phyloP scores from a whole-genome alignment of 306 rosid species.

The Fragaria iinumae region DNA sequence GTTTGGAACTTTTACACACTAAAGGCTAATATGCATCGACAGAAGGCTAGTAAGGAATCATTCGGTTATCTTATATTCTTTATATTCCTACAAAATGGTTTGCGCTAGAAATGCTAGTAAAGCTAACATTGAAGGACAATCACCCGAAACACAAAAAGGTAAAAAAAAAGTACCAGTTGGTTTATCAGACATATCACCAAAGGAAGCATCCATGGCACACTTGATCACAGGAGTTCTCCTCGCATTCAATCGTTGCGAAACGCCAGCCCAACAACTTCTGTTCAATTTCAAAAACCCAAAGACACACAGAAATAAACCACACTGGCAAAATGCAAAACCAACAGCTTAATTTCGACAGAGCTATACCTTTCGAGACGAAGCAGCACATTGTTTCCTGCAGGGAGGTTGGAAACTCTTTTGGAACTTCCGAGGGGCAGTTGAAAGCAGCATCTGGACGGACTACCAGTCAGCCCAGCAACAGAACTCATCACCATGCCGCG shows the following conservation, averaged over 20 bases:
- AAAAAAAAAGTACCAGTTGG: conserved; percentile 48
- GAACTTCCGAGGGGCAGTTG: conserved; percentile 36
- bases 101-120: background rate
- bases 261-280: conserved; percentile 35
- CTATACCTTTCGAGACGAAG: conserved; percentile 51
- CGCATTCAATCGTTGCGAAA: conserved; percentile 29
- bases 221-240: conserved; percentile 40
- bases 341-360: conserved; percentile 12
- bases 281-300: background rate
- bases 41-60: background rate
- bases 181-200: conserved; percentile 60
- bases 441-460: conserved; percentile 55
- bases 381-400: conserved; percentile 31
- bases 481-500: conserved; percentile 35
- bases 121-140: background rate
- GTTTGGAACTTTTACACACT: background rate
- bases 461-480: conserved; percentile 53
- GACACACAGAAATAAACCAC: conserved; percentile 9
- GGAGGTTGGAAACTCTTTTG: conserved; percentile 27
- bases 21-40: background rate
- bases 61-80: background rate
- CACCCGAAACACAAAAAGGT: background rate
- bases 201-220: conserved; percentile 86
- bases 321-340: conserved; percentile 1
- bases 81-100: background rate